Evolutionary conservation across 257 asterid species (phyloP).

Genomic region (Oldenlandia corymbosa): DNA sequence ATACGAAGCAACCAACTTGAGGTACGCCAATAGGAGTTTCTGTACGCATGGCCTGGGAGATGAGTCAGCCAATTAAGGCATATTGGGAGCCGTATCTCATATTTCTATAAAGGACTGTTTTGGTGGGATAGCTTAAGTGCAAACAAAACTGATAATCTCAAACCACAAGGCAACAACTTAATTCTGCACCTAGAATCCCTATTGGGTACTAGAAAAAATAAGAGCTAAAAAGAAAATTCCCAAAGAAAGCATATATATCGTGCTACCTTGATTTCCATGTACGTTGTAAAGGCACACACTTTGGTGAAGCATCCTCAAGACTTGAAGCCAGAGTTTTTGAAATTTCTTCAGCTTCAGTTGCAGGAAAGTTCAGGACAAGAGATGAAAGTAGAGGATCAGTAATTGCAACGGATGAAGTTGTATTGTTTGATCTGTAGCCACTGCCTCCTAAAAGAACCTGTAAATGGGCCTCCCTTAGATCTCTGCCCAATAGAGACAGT

Average conservation of each 20-base stretch:
- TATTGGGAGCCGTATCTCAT: too few species aligned
- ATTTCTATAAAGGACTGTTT: too few species aligned
- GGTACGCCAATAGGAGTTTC: too few species aligned
- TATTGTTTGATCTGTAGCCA: too few species aligned
- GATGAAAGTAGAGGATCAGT: constrained; percentile 63
- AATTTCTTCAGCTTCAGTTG: constrained; percentile 62
- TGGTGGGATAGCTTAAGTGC: too few species aligned
- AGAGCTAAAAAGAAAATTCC: background rate
- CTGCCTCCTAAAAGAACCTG: constrained; percentile 45
- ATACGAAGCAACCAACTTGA: too few species aligned
- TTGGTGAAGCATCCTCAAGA: constrained; percentile 48
- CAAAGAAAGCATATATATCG: constrained; percentile 7
- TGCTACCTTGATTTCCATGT: constrained; percentile 70
- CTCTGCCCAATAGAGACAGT: constrained; percentile 67
- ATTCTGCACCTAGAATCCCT: too few species aligned
- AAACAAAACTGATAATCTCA: too few species aligned
- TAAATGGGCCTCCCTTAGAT: constrained; percentile 78
- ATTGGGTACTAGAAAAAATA: too few species aligned
- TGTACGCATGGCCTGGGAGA: too few species aligned
- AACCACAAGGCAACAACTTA: too few species aligned
- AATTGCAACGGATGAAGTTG: constrained; percentile 22
- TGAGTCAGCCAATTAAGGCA: too few species aligned
- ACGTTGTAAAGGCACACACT: constrained; percentile 30
- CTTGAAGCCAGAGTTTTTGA: constrained; percentile 60
- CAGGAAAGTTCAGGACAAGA: constrained; percentile 50